Conservation (phyloP, 257 asterid genomes). For the Solanum gandarillasii region DNA sequence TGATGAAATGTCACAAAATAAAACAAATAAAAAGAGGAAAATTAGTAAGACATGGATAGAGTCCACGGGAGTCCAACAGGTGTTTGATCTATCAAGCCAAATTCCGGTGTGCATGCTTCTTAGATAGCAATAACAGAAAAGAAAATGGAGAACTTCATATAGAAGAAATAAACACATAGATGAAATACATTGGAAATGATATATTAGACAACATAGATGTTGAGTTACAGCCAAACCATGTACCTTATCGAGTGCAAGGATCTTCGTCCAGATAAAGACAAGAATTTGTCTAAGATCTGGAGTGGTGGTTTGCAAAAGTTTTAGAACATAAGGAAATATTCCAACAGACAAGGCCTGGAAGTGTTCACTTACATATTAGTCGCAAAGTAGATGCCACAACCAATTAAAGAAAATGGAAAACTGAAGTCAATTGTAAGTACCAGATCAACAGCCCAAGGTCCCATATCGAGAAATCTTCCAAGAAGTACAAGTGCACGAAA, state of each 20-base stretch:
- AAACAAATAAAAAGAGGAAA: background rate
- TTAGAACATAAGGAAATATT: slow-evolving; percentile 91
- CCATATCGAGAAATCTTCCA: slow-evolving; percentile 99
- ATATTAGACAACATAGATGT: background rate
- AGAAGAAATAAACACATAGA: background rate
- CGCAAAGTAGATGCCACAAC: background rate
- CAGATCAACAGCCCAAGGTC: slow-evolving; percentile 99
- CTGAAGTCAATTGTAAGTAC: slow-evolving; percentile 25
- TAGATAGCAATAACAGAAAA: background rate
- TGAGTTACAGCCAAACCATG: background rate
- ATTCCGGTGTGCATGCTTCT: background rate
- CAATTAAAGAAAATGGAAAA: background rate
- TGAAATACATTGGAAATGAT: background rate
- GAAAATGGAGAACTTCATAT: background rate
- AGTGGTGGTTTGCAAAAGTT: slow-evolving; percentile 89
- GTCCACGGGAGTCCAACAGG: background rate
- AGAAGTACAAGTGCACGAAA: slow-evolving; percentile 98
- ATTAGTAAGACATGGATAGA: background rate
- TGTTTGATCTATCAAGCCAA: background rate
- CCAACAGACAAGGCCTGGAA: slow-evolving; percentile 93
- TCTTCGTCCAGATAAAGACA: slow-evolving; percentile 97
- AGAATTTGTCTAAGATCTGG: slow-evolving; percentile 96
- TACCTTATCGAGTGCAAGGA: slow-evolving; percentile 97
- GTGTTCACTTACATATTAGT: background rate
- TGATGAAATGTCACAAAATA: background rate